Evolutionary conservation across 2,329 filamentous ascomycete genomes (phyloP).

Genomic region (Penicillium sp.): DNA sequence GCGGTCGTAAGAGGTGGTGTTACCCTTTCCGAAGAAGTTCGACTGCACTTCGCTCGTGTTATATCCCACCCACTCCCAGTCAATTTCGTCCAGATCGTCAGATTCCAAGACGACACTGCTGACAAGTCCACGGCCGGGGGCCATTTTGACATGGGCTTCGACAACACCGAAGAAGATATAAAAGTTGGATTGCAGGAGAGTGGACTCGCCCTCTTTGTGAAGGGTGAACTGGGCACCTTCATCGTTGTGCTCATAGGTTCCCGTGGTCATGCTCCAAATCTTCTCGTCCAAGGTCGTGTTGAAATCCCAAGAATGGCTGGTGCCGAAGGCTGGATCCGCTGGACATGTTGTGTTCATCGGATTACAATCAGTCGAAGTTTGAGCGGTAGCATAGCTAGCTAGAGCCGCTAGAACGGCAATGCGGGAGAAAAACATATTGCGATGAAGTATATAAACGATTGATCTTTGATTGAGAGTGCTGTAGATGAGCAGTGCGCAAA

Average conservation of each 20-base stretch:
- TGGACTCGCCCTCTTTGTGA: constrained; percentile 67
- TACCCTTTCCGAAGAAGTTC: constrained; percentile 96
- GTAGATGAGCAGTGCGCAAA: not conserved
- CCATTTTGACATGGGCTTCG: constrained; percentile 74
- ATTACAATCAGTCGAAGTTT: constrained; percentile 76
- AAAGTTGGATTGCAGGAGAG: constrained; percentile 74
- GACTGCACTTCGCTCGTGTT: constrained; percentile 58
- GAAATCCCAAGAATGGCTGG: constrained; percentile 61
- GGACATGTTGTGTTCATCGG: constrained; percentile 71
- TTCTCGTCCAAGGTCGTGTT: constrained; percentile 58
- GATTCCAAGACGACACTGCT: constrained; percentile 80
- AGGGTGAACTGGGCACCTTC: constrained; percentile 72
- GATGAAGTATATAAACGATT: constrained; percentile 2
- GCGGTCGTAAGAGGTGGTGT: constrained; percentile 72
- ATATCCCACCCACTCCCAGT: constrained; percentile 58
- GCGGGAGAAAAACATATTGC: constrained; percentile 27
- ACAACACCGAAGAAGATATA: constrained; percentile 84
- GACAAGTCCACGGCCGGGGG: constrained; percentile 72
- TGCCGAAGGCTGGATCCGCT: constrained; percentile 67
- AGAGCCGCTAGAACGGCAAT: constrained; percentile 31
- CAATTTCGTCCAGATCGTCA: constrained; percentile 81
- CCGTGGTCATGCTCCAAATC: constrained; percentile 69
- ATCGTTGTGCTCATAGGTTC: constrained; percentile 60
- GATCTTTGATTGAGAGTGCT: constrained; percentile 1
- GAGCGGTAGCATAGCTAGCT: constrained; percentile 51